Evolutionary conservation across 2,329 filamentous ascomycete species (phyloP).

Genomic region (Aureobasidium melanogenum): DNA sequence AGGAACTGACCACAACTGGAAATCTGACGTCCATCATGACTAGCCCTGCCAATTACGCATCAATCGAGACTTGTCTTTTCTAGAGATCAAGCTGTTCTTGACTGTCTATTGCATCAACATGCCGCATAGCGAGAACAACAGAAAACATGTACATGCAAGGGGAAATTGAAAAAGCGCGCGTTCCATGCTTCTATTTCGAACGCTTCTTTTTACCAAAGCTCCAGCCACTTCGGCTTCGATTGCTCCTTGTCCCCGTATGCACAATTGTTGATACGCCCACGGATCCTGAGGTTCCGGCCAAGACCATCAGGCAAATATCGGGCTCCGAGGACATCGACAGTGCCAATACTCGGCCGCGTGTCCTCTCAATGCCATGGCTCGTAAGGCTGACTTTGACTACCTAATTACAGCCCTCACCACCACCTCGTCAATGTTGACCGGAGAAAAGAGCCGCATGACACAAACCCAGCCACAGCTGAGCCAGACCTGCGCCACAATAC

Average conservation of each 20-base stretch:
- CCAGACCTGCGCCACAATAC: background rate
- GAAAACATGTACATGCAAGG: constrained; percentile 2
- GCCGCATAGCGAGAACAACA: background rate
- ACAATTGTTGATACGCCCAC: background rate
- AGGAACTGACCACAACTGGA: background rate
- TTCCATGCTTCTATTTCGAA: constrained; percentile 2
- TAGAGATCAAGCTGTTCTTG: background rate
- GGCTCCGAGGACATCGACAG: background rate
- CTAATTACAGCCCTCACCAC: background rate
- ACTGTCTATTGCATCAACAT: background rate
- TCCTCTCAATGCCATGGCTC: background rate
- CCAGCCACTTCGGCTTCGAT: background rate
- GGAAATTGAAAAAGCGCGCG: background rate
- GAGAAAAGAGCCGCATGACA: background rate
- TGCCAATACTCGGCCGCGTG: background rate
- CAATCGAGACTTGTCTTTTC: background rate
- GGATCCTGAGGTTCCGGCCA: constrained; percentile 6
- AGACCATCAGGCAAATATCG: background rate
- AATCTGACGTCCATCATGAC: background rate
- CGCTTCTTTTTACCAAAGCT: background rate
- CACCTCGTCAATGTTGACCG: no score
- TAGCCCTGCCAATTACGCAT: background rate
- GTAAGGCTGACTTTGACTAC: background rate
- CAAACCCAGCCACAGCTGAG: background rate
- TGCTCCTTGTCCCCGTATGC: background rate